Evolutionary conservation across 768 basidiomycete genomes (phyloP).

Genomic region (Naganishia kalamii): DNA sequence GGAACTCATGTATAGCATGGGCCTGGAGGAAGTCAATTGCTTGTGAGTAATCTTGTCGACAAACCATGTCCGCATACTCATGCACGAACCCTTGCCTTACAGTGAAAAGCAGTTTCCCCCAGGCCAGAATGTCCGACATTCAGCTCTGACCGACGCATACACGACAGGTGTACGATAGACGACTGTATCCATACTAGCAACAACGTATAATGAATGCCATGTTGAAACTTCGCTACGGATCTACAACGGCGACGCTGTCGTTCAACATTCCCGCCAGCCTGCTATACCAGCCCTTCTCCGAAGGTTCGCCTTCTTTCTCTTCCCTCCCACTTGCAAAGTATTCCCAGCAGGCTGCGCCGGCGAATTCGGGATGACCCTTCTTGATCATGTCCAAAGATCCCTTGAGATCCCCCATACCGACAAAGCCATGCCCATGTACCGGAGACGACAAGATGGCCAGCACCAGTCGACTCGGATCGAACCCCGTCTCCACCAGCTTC

Average conservation of each 20-base stretch:
- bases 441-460: conserved; percentile 4
- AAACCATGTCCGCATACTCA: neutral
- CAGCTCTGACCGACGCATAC: neutral
- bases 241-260: too few relatives aligned
- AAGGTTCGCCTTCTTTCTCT: neutral
- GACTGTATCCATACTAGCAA: neutral
- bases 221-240: too few relatives aligned
- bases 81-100: neutral
- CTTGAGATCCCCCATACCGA: neutral
- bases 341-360: conserved; percentile 8
- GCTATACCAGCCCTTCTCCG: conserved; percentile 2
- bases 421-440: conserved; percentile 1
- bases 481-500: conserved; percentile 1
- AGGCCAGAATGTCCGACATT: neutral
- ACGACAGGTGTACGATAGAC: neutral
- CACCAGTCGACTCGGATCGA: neutral
- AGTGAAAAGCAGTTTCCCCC: neutral
- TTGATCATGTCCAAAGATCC: neutral
- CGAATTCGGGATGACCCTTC: neutral
- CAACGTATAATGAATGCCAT: neutral
- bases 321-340: conserved; percentile 14
- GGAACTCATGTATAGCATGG: conserved; percentile 8
- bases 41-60: neutral
- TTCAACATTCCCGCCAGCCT: neutral
- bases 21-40: conserved; percentile 15